Evolutionary conservation across 345 rosid genomes (phyloP).

Genomic region (Brassica rapa): DNA sequence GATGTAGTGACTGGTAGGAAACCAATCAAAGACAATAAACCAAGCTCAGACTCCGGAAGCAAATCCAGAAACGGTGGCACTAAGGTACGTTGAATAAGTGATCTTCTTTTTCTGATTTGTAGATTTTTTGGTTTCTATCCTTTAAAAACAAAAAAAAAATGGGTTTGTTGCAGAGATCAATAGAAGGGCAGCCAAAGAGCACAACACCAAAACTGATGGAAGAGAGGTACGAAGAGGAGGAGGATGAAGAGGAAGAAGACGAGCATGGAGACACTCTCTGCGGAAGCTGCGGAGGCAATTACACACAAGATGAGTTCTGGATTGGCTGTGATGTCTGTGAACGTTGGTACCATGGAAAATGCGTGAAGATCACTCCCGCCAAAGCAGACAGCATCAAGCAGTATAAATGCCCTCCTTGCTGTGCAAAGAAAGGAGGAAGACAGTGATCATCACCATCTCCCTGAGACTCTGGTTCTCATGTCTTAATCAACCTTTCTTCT

Average conservation of each 20-base stretch:
- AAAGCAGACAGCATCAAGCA: conserved; percentile 86
- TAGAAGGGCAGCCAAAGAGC: conserved; percentile 63
- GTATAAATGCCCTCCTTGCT: conserved; percentile 86
- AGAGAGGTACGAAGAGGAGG: conserved; percentile 57
- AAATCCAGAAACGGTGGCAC: conserved; percentile 59
- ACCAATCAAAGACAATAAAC: conserved; percentile 81
- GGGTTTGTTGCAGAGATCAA: conserved; percentile 54
- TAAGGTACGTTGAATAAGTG: conserved; percentile 45
- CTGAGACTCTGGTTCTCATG: conserved; percentile 32
- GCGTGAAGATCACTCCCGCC: conserved; percentile 83
- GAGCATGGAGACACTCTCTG: conserved; percentile 75
- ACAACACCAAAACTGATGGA: conserved; percentile 52
- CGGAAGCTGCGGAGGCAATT: conserved; percentile 76
- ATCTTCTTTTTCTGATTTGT: background rate
- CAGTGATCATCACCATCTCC: conserved; percentile 37
- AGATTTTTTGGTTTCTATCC: background rate
- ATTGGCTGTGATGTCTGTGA: conserved; percentile 83
- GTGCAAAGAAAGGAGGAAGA: conserved; percentile 67
- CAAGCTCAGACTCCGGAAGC: conserved; percentile 81
- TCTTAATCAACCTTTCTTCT: conserved; percentile 30
- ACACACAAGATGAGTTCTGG: conserved; percentile 84
- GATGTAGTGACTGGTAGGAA: conserved; percentile 97
- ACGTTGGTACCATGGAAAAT: conserved; percentile 84
- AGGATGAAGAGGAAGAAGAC: conserved; percentile 71
- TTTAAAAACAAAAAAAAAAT: background rate